phyloP scores from a whole-genome alignment of 139 green algal species.

The Chlamydomonas eustigma region DNA sequence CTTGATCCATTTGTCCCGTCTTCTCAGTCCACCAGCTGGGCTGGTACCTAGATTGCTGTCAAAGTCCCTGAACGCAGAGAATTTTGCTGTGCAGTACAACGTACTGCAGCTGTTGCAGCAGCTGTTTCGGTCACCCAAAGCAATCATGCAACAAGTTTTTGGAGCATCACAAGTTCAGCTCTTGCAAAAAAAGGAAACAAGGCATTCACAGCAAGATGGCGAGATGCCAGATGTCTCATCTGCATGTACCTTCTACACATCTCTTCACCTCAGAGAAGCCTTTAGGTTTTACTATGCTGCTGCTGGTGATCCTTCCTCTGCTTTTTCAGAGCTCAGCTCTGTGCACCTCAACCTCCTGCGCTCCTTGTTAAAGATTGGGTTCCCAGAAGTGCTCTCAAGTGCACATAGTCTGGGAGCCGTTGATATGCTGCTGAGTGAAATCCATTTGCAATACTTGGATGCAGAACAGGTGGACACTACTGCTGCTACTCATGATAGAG shows the following conservation, averaged over 20 bases:
- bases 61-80: constrained; percentile 11
- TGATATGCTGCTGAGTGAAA: constrained; percentile 49
- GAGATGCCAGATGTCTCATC: too few species aligned
- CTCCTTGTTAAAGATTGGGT: constrained; percentile 12
- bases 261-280: not conserved
- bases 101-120: constrained; percentile 26
- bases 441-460: constrained; percentile 56
- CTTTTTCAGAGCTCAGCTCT: constrained; percentile 22
- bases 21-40: constrained; percentile 17
- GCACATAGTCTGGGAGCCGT: constrained; percentile 18
- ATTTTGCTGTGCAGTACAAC: constrained; percentile 17
- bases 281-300: constrained; percentile 24
- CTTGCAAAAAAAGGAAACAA: too few species aligned
- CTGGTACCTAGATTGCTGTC: constrained; percentile 16
- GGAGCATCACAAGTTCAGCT: too few species aligned
- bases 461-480: too few species aligned
- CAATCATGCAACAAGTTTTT: not conserved
- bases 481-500: not conserved
- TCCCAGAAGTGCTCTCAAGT: not conserved
- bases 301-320: not conserved
- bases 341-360: constrained; percentile 21
- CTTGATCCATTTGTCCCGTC: not conserved
- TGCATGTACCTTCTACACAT: not conserved
- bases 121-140: constrained; percentile 23
- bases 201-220: too few species aligned